Base-by-base conservation (phyloP, 192 early-diverging fungal genomes). In the Coemansia sp. region DNA sequence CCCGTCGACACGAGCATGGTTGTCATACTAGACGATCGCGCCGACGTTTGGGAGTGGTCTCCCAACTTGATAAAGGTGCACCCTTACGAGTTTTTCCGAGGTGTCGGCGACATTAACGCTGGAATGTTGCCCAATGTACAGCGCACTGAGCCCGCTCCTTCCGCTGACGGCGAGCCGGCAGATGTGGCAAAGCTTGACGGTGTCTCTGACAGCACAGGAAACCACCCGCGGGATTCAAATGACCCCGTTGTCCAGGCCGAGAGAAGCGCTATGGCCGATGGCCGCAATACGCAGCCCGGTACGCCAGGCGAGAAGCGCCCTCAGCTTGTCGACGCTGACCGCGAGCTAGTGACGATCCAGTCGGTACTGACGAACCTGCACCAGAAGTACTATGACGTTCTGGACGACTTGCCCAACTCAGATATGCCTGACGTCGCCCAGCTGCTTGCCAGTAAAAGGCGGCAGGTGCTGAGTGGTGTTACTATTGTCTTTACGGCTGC, bases 1-100 rank as follows among this genome's bases (percentile, higher is more conserved):
- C 96, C 98, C 10, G 91, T 91, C 63, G 94, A 98, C 79, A 92
- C 92, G 40, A 95, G 91, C 31, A 98, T 99, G 97, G 98, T 97
- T 3, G 93, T 96, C 5, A 92, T 94, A 47, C 86, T 99, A 13
- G 98, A 99, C 75, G 98, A 99, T 82, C 89, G 97, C 24, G 91
- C 90, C 0, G 97, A 99, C 76, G 93, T 99, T 3, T 99, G 98
- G 98, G 74, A 84, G 31, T 94, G 90, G 88, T 91, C 96, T 2
- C 92, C 91, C 6, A 96, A 98, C 81, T 70, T 99, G 29, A 90
- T 98, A 51, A 88, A 91, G 59, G 93, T 98, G 24, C 84, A 89
- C 44, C 95, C 95, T 41, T 99, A 96, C 78, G 91, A 91, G 62
- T 99, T 96, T 77, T 99, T 98, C 81, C 75, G 91, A 3, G 96